Evolutionary conservation across 1,284 basidiomycete species (phyloP).

Genomic region (Pseudomicrostroma phylloplanum): DNA sequence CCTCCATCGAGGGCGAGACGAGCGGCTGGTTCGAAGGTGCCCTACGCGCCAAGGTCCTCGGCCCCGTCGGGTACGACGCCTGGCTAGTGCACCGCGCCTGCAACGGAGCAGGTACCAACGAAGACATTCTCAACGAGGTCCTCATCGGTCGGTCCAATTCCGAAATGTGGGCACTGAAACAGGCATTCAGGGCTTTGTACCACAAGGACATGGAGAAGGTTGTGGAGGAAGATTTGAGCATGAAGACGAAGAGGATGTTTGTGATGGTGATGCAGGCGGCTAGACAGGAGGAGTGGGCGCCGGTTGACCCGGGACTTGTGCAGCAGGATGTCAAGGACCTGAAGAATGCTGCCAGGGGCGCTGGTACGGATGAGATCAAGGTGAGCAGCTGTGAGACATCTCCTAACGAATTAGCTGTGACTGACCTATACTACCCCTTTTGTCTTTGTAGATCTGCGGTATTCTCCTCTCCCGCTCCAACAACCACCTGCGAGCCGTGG

Average conservation of each 20-base stretch:
- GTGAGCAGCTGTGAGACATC: conserved; percentile 8
- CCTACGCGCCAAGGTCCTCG: conserved; percentile 37
- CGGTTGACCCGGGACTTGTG: conserved; percentile 26
- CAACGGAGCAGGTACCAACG: conserved; percentile 47
- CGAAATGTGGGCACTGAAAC: conserved; percentile 45
- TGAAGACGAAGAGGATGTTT: conserved; percentile 48
- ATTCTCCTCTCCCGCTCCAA: conserved; percentile 45
- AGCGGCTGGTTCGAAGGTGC: conserved; percentile 43
- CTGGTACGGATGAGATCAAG: conserved; percentile 40
- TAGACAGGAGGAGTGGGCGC: conserved; percentile 33
- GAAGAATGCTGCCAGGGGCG: conserved; percentile 25
- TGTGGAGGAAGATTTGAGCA: conserved; percentile 46
- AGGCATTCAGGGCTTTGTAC: conserved; percentile 38
- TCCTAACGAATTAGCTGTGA: neutral
- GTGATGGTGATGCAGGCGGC: conserved; percentile 42
- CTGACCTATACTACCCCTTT: neutral
- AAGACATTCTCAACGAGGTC: conserved; percentile 46
- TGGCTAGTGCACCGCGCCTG: conserved; percentile 44
- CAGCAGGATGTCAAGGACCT: conserved; percentile 26
- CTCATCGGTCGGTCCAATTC: conserved; percentile 39
- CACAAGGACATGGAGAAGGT: conserved; percentile 40
- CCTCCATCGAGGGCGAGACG: conserved; percentile 45
- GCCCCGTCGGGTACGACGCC: conserved; percentile 44
- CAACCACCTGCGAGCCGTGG: conserved; percentile 41
- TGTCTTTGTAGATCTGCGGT: conserved; percentile 26